Evolutionary conservation across 208 protist genomes (phyloP), one percentile per base, ranked within the genome.

Genomic region (Trichomonas tenax): DNA sequence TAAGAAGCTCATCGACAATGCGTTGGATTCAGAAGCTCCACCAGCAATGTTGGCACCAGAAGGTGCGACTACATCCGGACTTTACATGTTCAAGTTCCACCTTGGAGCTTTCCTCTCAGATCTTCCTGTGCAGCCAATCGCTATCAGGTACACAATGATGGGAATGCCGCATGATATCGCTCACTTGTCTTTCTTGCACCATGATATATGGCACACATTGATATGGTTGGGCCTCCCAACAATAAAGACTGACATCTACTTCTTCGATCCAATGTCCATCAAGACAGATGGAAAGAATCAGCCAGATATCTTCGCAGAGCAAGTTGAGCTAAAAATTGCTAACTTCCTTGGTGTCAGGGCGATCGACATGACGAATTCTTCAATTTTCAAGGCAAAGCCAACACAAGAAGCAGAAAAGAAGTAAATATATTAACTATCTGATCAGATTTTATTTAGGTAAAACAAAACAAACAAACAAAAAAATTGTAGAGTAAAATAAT

Each of bases 31-130:
- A 48, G 44, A 93, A 17, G 44, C 15, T 11, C 86, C 86, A 93
- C 41, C 26, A 23, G 44, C 45, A 14, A 41, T 93, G 23, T 17
- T 93, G 11, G 15, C 45, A 14, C 86, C 86, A 34, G 86, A 93
- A 93, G 86, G 86, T 38, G 86, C 86, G 38, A 48, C 86, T 17
- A 93, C 86, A 93, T 93, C 86, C 15, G 86, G 86, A 10, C 40
- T 48, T 51, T 93, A 93, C n/a, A 93, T 93, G 86, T 51, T 93
- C 45, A 23, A 44, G 6, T 93, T 93, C 44, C 86, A 93, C 36
- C 26, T 93, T 0, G 86, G 86, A 2, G 86, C 86, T 6, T 93
- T 93, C 45, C 36, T 93, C 9, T 44, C n/a, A 15, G 86, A 93
- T 93, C 44, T 93, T 48, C 86, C 86, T 26, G 86, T 93, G 0